A percentile compares a stretch with the other conserved stretches of the same genome.
phyloP scores from a whole-genome alignment of 2,329 filamentous ascomycete species.

The Colletotrichum sp. region DNA sequence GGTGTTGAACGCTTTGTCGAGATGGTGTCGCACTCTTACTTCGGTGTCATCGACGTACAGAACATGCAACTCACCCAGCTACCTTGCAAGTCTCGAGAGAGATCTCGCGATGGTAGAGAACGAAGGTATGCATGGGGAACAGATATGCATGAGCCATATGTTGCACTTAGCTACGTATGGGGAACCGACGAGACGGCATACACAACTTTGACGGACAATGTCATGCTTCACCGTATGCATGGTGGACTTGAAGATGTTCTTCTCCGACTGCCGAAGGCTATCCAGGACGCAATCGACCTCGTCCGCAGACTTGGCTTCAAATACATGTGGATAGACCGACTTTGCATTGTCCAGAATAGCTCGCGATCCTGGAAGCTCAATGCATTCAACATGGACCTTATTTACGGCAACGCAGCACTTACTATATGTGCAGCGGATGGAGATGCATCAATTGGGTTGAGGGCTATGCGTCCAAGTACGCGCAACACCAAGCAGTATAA shows the following conservation, averaged over 20 bases:
- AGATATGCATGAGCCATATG: slow-evolving; percentile 36
- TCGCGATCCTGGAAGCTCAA: slow-evolving; percentile 31
- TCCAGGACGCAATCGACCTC: slow-evolving; percentile 47
- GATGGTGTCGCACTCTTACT: slow-evolving; percentile 2
- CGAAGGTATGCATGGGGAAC: neutral
- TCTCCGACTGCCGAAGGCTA: slow-evolving; percentile 26
- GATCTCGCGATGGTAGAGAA: neutral
- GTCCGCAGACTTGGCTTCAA: slow-evolving; percentile 22
- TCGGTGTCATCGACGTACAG: slow-evolving; percentile 11
- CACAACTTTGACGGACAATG: neutral
- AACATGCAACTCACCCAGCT: slow-evolving; percentile 5
- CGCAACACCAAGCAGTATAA: slow-evolving; percentile 26
- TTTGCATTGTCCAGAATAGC: slow-evolving; percentile 23
- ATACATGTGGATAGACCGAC: slow-evolving; percentile 24
- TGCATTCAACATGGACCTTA: slow-evolving; percentile 45
- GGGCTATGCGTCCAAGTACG: slow-evolving; percentile 17
- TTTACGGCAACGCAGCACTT: slow-evolving; percentile 49
- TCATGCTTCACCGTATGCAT: neutral
- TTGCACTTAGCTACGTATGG: slow-evolving; percentile 52
- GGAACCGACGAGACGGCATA: slow-evolving; percentile 21
- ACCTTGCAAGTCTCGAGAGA: neutral
- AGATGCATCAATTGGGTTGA: slow-evolving; percentile 25
- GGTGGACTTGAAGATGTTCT: neutral
- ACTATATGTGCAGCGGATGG: slow-evolving; percentile 43
- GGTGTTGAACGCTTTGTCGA: neutral